A percentile compares a stretch with the other conserved stretches of the same genome.
Evolutionary conservation across 1,284 basidiomycete genomes (phyloP).

Genomic region (Xanthoconium separans): DNA sequence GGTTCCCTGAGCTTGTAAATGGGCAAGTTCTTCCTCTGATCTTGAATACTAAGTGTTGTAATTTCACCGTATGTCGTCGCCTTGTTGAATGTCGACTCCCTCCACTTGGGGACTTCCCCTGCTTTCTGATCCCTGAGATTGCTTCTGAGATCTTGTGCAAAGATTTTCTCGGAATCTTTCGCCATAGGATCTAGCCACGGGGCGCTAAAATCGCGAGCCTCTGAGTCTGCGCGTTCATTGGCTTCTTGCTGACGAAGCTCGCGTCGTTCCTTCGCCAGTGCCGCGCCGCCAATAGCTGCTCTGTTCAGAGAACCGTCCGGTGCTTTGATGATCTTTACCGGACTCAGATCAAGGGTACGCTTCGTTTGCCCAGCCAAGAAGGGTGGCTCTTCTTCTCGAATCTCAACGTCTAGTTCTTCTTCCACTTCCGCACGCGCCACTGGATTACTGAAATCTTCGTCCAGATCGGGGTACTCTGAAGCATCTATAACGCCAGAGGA

Average conservation of each 20-base stretch:
- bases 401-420: constrained; percentile 96
- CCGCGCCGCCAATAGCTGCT: constrained; percentile 91
- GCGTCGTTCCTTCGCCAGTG: constrained; percentile 91
- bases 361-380: constrained; percentile 97
- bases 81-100: constrained; percentile 92
- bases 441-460: constrained; percentile 85
- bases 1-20: constrained; percentile 96
- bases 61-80: constrained; percentile 96
- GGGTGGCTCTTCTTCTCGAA: constrained; percentile 94
- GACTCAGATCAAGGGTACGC: constrained; percentile 91
- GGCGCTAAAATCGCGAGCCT: constrained; percentile 89
- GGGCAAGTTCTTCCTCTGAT: constrained; percentile 88
- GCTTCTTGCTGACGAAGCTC: constrained; percentile 94
- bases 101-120: constrained; percentile 87
- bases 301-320: constrained; percentile 94
- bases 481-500: constrained; percentile 92
- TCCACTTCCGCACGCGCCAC: constrained; percentile 84
- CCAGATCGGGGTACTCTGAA: constrained; percentile 94
- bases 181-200: constrained; percentile 99
- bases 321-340: constrained; percentile 95
- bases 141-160: constrained; percentile 92
- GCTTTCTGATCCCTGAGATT: constrained; percentile 82
- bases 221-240: constrained; percentile 92
- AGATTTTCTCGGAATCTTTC: constrained; percentile 79
- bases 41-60: constrained; percentile 88